Evolutionary conservation across 2,329 filamentous ascomycete species (phyloP).

Genomic region (Alternaria ventricosa): DNA sequence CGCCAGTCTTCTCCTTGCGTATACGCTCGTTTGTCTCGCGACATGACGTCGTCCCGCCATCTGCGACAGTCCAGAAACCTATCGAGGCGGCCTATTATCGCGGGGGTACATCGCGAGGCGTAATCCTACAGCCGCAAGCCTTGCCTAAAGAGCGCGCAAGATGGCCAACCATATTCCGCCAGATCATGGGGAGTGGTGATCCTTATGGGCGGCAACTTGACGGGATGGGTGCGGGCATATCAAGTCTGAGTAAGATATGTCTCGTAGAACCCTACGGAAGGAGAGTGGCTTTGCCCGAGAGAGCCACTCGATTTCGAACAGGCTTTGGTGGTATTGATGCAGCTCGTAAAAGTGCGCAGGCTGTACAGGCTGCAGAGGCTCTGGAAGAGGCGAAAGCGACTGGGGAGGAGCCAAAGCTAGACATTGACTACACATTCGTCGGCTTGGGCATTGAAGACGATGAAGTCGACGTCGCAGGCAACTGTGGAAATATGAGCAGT

Average conservation of each 20-base stretch:
- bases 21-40: constrained; percentile 17
- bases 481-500: constrained; percentile 81
- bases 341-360: constrained; percentile 8
- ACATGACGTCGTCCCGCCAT: constrained; percentile 10
- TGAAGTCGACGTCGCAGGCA: constrained; percentile 70
- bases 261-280: constrained; percentile 58
- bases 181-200: constrained; percentile 69
- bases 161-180: constrained; percentile 64
- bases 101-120: constrained; percentile 72
- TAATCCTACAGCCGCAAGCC: constrained; percentile 64
- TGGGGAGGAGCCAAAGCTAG: constrained; percentile 29
- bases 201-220: constrained; percentile 72
- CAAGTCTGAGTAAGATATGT: constrained; percentile 74
- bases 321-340: constrained; percentile 18
- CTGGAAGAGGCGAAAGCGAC: neutral
- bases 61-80: constrained; percentile 22
- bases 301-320: constrained; percentile 12
- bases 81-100: constrained; percentile 65
- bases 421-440: constrained; percentile 76
- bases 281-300: neutral
- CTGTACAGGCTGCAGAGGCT: neutral
- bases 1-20: constrained; percentile 22
- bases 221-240: constrained; percentile 73
- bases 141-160: constrained; percentile 55
- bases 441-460: constrained; percentile 69